Evolutionary conservation across 495 filamentous ascomycete species (phyloP).

Genomic region (Aspergillus leporis): DNA sequence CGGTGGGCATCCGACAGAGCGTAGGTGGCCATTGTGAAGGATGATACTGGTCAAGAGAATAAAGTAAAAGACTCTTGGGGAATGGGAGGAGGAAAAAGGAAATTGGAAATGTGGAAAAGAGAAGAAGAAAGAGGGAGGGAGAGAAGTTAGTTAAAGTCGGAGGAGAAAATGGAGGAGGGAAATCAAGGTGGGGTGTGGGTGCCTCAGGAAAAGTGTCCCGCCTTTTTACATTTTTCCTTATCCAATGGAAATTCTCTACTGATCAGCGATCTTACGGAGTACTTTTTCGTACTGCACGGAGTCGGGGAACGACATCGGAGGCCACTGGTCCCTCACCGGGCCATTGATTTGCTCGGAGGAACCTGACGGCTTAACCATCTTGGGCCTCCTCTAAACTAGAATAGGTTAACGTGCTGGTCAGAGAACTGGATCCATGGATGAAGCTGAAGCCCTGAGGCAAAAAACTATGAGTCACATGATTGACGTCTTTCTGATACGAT

Average conservation of each 20-base stretch:
- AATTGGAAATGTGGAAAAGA: constrained; percentile 11
- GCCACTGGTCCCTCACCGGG: neutral
- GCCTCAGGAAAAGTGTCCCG: constrained; percentile 23
- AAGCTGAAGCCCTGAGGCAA: too few relatives aligned
- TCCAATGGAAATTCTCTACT: neutral
- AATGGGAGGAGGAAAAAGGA: constrained; percentile 18
- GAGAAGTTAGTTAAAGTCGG: constrained; percentile 7
- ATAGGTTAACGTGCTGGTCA: neutral
- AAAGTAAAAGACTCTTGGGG: constrained; percentile 12
- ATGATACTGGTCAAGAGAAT: constrained; percentile 9
- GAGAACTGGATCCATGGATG: too few relatives aligned
- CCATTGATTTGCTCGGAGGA: neutral
- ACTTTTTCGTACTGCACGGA: constrained; percentile 6
- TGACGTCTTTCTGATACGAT: neutral
- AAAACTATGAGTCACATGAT: constrained; percentile 1
- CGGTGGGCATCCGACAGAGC: constrained; percentile 86
- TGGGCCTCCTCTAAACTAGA: neutral
- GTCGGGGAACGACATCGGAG: constrained; percentile 23
- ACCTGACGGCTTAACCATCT: neutral
- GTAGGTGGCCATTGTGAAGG: constrained; percentile 64
- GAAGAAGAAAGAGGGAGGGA: constrained; percentile 9
- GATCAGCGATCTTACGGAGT: neutral
- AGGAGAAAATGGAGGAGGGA: constrained; percentile 13
- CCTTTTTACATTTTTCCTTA: constrained; percentile 1
- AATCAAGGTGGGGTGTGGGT: constrained; percentile 11